Evolutionary conservation across 2,329 filamentous ascomycete genomes (phyloP).

Genomic region (Talaromyces sp.): DNA sequence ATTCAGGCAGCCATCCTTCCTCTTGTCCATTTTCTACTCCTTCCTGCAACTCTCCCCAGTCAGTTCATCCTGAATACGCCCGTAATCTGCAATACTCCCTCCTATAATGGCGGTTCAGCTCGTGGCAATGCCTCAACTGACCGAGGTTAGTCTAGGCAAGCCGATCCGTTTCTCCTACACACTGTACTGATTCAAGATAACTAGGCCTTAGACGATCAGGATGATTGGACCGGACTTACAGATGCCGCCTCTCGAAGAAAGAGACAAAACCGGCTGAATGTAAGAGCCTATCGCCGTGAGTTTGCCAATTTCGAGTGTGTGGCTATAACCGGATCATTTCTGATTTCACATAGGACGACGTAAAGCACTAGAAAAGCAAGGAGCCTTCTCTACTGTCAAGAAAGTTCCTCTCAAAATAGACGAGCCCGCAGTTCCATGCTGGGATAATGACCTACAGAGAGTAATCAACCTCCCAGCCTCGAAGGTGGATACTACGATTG

Average conservation of each 20-base stretch:
- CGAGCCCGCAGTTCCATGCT: not conserved
- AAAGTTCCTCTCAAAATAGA: not conserved
- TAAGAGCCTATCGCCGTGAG: slow-evolving; percentile 43
- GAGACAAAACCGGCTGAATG: slow-evolving; percentile 49
- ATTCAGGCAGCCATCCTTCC: not conserved
- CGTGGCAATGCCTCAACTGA: slow-evolving; percentile 39
- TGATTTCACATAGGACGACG: slow-evolving; percentile 2
- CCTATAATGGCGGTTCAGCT: slow-evolving; percentile 29
- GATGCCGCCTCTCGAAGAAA: slow-evolving; percentile 44
- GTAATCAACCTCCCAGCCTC: not conserved
- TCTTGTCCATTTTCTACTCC: not conserved
- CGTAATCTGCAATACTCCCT: slow-evolving; percentile 20
- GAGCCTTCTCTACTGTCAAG: not conserved
- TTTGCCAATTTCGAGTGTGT: not conserved
- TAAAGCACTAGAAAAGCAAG: not conserved
- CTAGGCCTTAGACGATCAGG: slow-evolving; percentile 42
- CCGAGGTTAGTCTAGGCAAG: slow-evolving; percentile 34
- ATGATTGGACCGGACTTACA: slow-evolving; percentile 50
- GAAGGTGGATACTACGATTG: not conserved
- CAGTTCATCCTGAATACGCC: not conserved
- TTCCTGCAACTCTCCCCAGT: not conserved
- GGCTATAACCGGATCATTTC: not conserved
- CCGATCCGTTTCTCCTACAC: slow-evolving; percentile 17
- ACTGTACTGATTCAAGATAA: slow-evolving; percentile 30
- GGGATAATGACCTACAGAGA: not conserved